These are phyloP conservation scores for Phyllosticta ampelicida DNA, from an alignment of 2,329 filamentous ascomycete genomes.

Conservation along the genomic window DNA sequence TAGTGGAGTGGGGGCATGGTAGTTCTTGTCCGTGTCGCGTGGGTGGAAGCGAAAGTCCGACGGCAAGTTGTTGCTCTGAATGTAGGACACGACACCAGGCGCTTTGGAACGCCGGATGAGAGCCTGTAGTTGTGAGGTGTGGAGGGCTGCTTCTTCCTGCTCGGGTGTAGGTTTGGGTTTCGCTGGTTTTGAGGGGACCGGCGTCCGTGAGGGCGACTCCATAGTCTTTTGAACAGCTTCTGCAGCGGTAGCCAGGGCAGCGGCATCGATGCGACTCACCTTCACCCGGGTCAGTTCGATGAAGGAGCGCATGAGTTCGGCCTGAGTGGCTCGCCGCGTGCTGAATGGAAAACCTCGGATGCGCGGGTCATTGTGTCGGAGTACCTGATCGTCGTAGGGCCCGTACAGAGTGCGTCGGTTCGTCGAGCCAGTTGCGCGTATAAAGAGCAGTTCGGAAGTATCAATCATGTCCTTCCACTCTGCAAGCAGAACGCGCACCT, in stretches of 20 bases:
- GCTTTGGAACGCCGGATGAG: conserved; percentile 83
- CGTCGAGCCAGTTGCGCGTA: conserved; percentile 76
- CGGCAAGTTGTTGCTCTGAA: conserved; percentile 62
- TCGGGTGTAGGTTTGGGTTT: conserved; percentile 61
- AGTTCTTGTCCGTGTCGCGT: conserved; percentile 45
- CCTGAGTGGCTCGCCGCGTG: conserved; percentile 82
- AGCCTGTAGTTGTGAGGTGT: conserved; percentile 81
- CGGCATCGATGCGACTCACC: conserved; percentile 61
- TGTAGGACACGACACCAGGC: conserved; percentile 73
- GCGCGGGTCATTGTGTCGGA: conserved; percentile 67
- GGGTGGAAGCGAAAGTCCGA: conserved; percentile 69
- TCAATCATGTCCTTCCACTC: conserved; percentile 86
- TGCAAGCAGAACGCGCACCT: conserved; percentile 67
- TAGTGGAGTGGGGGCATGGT: conserved; percentile 73
- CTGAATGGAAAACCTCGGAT: conserved; percentile 87
- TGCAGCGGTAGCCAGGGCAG: conserved; percentile 41
- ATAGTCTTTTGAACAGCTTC: conserved; percentile 28
- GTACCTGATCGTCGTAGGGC: conserved; percentile 77
- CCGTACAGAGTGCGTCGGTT: conserved; percentile 84
- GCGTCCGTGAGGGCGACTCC: conserved; percentile 16
- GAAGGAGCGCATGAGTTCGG: conserved; percentile 88
- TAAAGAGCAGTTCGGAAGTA: conserved; percentile 72
- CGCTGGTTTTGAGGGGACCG: conserved; percentile 34
- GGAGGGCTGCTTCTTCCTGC: conserved; percentile 69
- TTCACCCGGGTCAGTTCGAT: conserved; percentile 89